These are phyloP conservation scores for Allomyces macrogynus DNA, from an alignment of 192 early-diverging fungal species.

Conservation along the genomic window DNA sequence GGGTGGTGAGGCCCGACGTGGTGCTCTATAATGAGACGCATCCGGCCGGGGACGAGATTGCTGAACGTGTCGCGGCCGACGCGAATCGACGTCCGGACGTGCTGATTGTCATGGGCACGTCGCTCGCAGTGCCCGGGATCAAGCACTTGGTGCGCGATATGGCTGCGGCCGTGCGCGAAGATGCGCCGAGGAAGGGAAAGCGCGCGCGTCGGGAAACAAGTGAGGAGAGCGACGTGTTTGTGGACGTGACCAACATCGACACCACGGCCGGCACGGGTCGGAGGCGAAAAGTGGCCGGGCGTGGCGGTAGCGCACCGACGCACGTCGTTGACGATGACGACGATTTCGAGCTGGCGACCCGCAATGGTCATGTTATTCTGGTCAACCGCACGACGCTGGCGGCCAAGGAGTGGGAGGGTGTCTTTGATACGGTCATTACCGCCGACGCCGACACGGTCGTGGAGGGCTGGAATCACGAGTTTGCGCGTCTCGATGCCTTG, in stretches of 20 bases:
- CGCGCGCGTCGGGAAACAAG: constrained; percentile 11
- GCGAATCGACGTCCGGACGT: constrained; percentile 43
- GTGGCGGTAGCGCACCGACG: too few species aligned
- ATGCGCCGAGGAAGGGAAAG: constrained; percentile 9
- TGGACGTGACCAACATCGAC: too few species aligned
- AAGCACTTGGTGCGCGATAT: constrained; percentile 53
- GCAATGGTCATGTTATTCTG: constrained; percentile 26
- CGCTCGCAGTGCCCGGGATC: constrained; percentile 59
- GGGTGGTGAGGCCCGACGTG: constrained; percentile 73
- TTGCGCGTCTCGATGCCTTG: neutral
- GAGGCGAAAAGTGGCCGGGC: too few species aligned
- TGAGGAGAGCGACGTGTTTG: too few species aligned
- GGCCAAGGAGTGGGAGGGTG: constrained; percentile 50
- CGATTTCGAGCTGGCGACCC: too few species aligned
- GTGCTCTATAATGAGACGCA: constrained; percentile 91
- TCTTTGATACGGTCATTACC: constrained; percentile 61
- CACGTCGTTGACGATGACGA: too few species aligned
- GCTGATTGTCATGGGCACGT: constrained; percentile 75
- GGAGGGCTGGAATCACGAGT: neutral
- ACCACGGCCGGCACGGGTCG: too few species aligned
- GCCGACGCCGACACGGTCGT: constrained; percentile 40
- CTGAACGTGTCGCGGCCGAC: constrained; percentile 30
- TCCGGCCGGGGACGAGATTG: constrained; percentile 44
- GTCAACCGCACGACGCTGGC: constrained; percentile 45
- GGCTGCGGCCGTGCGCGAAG: constrained; percentile 20